phyloP scores from a whole-genome alignment of 768 basidiomycete genomes.

The Lentinula aciculospora region DNA sequence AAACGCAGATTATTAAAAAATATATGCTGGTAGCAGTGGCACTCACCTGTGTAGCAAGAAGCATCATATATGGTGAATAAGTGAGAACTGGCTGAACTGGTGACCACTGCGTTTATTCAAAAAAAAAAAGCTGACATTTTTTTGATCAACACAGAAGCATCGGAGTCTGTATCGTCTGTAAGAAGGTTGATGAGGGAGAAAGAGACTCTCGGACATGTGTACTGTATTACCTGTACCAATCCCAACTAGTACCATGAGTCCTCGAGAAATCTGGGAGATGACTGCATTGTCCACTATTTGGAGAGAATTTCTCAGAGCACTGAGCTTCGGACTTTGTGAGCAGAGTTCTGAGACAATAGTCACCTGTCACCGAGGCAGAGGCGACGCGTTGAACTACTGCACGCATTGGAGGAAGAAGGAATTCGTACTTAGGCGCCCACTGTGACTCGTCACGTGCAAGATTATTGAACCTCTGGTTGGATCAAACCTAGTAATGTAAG shows the following conservation, averaged over 20 bases:
- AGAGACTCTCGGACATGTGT: slow-evolving; percentile 1
- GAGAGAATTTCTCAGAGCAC: not conserved
- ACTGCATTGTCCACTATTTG: slow-evolving; percentile 67
- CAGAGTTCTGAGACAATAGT: slow-evolving; percentile 10
- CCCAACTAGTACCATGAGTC: slow-evolving; percentile 88
- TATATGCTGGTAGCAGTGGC: not conserved
- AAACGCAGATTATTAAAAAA: slow-evolving; percentile 1
- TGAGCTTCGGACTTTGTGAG: not conserved
- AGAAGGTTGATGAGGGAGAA: not conserved
- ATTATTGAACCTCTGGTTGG: too few relatives aligned
- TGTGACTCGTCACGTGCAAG: too few relatives aligned
- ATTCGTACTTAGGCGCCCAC: too few relatives aligned
- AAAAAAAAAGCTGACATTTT: slow-evolving; percentile 60
- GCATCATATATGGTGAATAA: not conserved
- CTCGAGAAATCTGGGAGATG: slow-evolving; percentile 78
- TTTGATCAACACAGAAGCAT: slow-evolving; percentile 67
- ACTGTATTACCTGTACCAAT: slow-evolving; percentile 63
- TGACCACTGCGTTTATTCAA: not conserved
- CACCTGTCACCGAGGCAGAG: slow-evolving; percentile 82
- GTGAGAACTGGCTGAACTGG: not conserved
- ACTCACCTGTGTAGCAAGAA: not conserved
- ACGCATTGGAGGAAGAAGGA: slow-evolving; percentile 45
- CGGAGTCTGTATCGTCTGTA: slow-evolving; percentile 74
- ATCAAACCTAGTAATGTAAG: too few relatives aligned
- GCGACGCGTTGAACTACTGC: slow-evolving; percentile 83